phyloP scores from a whole-genome alignment of 495 filamentous ascomycete species.

The Chaetomium cochliodes region DNA sequence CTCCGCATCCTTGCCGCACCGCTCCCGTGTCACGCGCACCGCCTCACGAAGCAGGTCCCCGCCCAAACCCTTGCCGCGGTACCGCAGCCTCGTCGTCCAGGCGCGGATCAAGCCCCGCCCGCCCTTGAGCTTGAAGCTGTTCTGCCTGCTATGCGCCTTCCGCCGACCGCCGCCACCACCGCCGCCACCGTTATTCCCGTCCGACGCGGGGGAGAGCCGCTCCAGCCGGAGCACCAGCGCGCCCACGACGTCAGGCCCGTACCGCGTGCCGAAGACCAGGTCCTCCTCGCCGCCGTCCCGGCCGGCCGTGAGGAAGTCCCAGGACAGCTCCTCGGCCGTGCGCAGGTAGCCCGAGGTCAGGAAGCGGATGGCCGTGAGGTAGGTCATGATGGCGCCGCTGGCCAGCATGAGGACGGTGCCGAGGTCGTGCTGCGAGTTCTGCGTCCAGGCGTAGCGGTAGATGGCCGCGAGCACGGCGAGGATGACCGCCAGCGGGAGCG shows the following conservation, averaged over 20 bases:
- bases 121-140: conserved; percentile 34
- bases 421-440: conserved; percentile 31
- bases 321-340: conserved; percentile 40
- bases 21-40: conserved; percentile 55
- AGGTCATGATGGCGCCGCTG: conserved; percentile 41
- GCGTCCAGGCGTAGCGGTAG: conserved; percentile 39
- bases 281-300: conserved; percentile 40
- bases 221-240: conserved; percentile 46
- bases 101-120: conserved; percentile 62
- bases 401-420: conserved; percentile 38
- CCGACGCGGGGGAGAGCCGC: conserved; percentile 18
- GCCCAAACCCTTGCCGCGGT: conserved; percentile 67
- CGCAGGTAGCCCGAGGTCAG: conserved; percentile 42
- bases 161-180: conserved; percentile 9
- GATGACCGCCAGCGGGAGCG: conserved; percentile 38
- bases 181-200: conserved; percentile 27
- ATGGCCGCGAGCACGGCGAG: conserved; percentile 29
- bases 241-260: conserved; percentile 43
- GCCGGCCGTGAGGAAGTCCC: conserved; percentile 37
- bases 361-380: conserved; percentile 44
- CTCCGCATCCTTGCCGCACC: conserved; percentile 55
- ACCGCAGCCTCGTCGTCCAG: conserved; percentile 69
- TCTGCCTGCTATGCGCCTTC: conserved; percentile 9
- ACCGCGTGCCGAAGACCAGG: conserved; percentile 43
- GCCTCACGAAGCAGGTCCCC: conserved; percentile 65